Evolutionary conservation across 305 asterid genomes (phyloP).

Genomic region (Lippia alba): DNA sequence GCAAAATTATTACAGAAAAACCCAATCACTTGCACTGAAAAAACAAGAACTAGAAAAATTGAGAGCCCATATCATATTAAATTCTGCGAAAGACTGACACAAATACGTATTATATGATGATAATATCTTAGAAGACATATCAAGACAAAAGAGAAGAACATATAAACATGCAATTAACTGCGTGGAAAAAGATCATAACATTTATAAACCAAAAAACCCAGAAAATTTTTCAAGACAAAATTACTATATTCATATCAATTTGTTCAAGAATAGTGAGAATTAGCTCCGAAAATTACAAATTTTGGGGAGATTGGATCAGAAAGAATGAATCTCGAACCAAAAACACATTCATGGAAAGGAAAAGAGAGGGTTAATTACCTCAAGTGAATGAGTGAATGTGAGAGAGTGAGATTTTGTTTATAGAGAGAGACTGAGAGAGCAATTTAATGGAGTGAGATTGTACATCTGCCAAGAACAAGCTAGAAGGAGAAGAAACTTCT

Average conservation of each 20-base stretch:
- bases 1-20: background rate
- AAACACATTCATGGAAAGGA: background rate
- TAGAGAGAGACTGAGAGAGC: background rate
- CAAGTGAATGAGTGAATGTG: background rate
- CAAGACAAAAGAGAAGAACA: background rate
- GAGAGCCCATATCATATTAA: background rate
- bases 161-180: too few relatives aligned
- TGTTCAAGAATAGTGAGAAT: background rate
- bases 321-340: background rate
- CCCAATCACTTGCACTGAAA: conserved; percentile 16
- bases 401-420: background rate
- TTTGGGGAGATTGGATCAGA: background rate
- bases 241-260: background rate
- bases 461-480: background rate
- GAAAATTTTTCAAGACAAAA: background rate
- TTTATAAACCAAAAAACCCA: background rate
- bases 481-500: conserved; percentile 27
- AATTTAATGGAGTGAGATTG: background rate
- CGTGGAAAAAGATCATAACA: background rate
- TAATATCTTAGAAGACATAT: background rate
- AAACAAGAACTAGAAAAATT: background rate
- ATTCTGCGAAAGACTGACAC: background rate
- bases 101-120: background rate
- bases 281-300: background rate
- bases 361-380: conserved; percentile 7